phyloP scores from a whole-genome alignment of 306 rosid species.

The Cucurbita maxima region DNA sequence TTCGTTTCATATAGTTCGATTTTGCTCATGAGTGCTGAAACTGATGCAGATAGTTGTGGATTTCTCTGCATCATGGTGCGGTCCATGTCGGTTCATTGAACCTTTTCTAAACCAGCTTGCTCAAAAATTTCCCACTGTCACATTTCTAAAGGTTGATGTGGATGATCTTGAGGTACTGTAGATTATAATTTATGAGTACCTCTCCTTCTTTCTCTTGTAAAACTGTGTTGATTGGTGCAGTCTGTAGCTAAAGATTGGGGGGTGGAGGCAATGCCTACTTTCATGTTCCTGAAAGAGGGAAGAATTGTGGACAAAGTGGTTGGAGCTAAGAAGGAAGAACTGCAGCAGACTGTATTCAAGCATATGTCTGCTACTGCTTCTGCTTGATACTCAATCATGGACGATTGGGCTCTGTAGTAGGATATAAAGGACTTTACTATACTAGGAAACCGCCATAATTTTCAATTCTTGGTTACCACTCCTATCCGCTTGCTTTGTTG shows the following conservation, averaged over 20 bases:
- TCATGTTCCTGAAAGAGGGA: slow-evolving; percentile 80
- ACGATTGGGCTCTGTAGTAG: neutral
- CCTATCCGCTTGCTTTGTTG: neutral
- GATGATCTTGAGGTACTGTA: slow-evolving; percentile 65
- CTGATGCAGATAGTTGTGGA: slow-evolving; percentile 53
- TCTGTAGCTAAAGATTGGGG: slow-evolving; percentile 79
- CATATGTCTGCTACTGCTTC: slow-evolving; percentile 36
- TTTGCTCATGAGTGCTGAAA: neutral
- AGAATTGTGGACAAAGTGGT: slow-evolving; percentile 60
- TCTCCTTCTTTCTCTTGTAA: neutral
- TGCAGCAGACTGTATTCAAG: slow-evolving; percentile 45
- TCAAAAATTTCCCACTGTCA: slow-evolving; percentile 35
- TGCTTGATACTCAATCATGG: slow-evolving; percentile 9
- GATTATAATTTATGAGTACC: neutral
- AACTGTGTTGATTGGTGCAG: slow-evolving; percentile 25
- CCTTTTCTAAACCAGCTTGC: slow-evolving; percentile 73
- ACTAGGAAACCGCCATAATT: neutral
- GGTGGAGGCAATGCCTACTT: slow-evolving; percentile 94
- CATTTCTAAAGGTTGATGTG: slow-evolving; percentile 74
- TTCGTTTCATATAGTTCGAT: neutral
- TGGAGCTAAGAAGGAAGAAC: slow-evolving; percentile 81
- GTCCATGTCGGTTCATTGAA: slow-evolving; percentile 80
- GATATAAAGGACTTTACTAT: neutral
- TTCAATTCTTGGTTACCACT: neutral
- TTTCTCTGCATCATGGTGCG: slow-evolving; percentile 96